phyloP scores from a whole-genome alignment of 2,329 filamentous ascomycete genomes.

The Rasamsonia emersonii region DNA sequence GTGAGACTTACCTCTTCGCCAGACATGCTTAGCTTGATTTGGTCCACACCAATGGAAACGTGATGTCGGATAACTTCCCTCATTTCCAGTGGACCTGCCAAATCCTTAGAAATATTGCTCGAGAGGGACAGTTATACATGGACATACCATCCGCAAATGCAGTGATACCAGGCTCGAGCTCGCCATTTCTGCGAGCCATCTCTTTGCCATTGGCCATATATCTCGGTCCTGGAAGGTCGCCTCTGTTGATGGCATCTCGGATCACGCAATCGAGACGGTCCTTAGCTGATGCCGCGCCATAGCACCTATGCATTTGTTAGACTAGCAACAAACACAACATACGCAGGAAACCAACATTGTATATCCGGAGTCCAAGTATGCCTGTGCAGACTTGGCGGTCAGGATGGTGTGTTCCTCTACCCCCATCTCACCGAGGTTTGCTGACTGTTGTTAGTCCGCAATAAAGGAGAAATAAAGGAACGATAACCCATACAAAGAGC shows the following conservation, averaged over 20 bases:
- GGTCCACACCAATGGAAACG: slow-evolving; percentile 32
- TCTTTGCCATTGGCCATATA: slow-evolving; percentile 43
- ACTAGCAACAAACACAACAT: background rate
- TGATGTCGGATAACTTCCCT: slow-evolving; percentile 30
- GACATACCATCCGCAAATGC: slow-evolving; percentile 31
- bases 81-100: slow-evolving; percentile 34
- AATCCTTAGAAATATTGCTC: no score
- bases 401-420: slow-evolving; percentile 42
- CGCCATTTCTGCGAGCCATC: slow-evolving; percentile 38
- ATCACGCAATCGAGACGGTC: slow-evolving; percentile 40
- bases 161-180: slow-evolving; percentile 36
- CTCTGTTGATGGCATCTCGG: slow-evolving; percentile 42
- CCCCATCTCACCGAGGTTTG: slow-evolving; percentile 32
- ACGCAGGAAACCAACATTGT: slow-evolving; percentile 31
- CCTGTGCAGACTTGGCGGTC: slow-evolving; percentile 36
- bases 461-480: no score
- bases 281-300: slow-evolving; percentile 41
- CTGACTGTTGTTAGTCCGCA: no score
- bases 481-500: no score
- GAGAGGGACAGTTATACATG: background rate
- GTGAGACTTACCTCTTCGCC: slow-evolving; percentile 22
- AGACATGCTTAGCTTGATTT: slow-evolving; percentile 39
- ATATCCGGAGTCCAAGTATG: slow-evolving; percentile 42
- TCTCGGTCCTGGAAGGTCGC: slow-evolving; percentile 40
- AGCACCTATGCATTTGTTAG: slow-evolving; percentile 23